Evolutionary conservation across 148 eudicot genomes (phyloP).

Genomic region (Mesembryanthemum crystallinum): DNA sequence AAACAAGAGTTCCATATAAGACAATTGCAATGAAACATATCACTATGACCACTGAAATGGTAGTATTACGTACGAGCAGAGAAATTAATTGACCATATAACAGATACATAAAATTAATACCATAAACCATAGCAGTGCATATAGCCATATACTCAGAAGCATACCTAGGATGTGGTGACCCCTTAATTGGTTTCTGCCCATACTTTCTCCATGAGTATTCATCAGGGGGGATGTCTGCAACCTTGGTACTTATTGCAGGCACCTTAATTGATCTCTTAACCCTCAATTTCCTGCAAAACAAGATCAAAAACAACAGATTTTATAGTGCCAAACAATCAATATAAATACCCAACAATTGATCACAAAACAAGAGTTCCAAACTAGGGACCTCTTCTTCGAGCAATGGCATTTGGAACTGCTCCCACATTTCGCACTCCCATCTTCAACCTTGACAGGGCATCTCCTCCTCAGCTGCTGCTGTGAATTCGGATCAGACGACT

Average conservation of each 20-base stretch:
- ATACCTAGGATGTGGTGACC: conserved; percentile 66
- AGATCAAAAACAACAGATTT: neutral
- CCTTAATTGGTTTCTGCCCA: conserved; percentile 66
- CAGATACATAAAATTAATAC: neutral
- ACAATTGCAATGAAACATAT: neutral
- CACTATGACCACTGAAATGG: neutral
- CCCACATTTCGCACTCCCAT: conserved; percentile 44
- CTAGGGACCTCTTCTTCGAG: conserved; percentile 45
- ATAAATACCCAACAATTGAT: neutral
- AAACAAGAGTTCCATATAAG: neutral
- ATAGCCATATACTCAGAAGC: neutral
- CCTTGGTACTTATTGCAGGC: conserved; percentile 56
- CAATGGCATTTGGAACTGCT: conserved; percentile 54
- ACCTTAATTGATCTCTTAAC: conserved; percentile 53
- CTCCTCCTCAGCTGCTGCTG: conserved; percentile 34
- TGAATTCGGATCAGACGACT: conserved; percentile 38
- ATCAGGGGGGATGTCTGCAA: conserved; percentile 59
- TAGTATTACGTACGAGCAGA: neutral
- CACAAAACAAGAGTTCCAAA: neutral
- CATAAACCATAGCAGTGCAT: neutral
- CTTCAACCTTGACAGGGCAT: conserved; percentile 42
- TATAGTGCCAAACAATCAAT: neutral
- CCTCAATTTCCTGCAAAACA: conserved; percentile 48
- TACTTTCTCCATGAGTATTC: conserved; percentile 64
- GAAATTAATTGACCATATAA: neutral